Evolutionary conservation across 2,329 filamentous ascomycete species (phyloP), one percentile per base, ranked within the genome.

Genomic region (Nothophaeocryptopus gaeumannii): DNA sequence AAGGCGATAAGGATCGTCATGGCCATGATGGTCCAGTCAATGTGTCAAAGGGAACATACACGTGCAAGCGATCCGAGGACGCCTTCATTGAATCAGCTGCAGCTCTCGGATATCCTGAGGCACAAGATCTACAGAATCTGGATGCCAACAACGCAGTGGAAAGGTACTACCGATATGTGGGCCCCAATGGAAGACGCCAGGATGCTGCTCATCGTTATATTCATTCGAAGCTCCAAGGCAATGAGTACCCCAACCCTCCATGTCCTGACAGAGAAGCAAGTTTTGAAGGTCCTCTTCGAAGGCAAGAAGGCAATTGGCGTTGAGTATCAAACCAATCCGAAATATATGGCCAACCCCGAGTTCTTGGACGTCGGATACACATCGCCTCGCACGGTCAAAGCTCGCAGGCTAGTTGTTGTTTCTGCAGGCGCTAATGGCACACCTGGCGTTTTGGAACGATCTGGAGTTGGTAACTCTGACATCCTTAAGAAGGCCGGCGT

Each of bases 361-460:
- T 63, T 56, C 39, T 39, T 61, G 20, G 51, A 52, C 11, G 67
- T 68, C 2, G 73, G 72, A 58, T 69, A 76, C 46, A 69, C 67
- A 47, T 46, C 53, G 53, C 60, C 47, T 64, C 67, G 56, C 59
- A 69, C 59, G 0, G 67, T 83, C 13, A 72, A 67, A 38, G 81
- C 82, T 2, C 71, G 72, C 5, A 82, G 79, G 64, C 67, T 82
- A 14, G 73, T 85, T 8, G 75, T 86, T 35, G 63, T 86, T 2
- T 77, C 77, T 3, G 81, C 80, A 0, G 83, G 83, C 0, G 77
- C 73, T 15, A 69, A 79, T 33, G 75, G 76, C 58, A 82, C 78
- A 8, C 83, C 76, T 3, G 80, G 78, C 62, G 69, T 82, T 10
- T 74, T 79, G 11, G 82, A 85, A 53, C 68, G 83, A 3, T 84